Conservation (phyloP, 2,329 filamentous ascomycete genomes). For the Verticillium albo-atrum region DNA sequence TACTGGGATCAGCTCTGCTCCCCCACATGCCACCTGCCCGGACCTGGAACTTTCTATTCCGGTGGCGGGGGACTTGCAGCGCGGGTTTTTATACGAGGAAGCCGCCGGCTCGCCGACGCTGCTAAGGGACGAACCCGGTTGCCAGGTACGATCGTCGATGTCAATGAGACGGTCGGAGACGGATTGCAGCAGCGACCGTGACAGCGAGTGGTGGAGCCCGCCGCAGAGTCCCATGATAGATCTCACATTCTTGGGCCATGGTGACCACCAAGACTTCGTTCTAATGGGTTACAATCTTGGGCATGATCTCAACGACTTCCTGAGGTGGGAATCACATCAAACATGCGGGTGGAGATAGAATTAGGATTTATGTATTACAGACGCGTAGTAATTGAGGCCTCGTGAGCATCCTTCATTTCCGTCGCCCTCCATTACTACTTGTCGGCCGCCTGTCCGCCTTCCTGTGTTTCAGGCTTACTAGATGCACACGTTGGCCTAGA, state of each 20-base stretch:
- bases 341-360: neutral
- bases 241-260: neutral
- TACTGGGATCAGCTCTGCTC: neutral
- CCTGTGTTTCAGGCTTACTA: neutral
- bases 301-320: neutral
- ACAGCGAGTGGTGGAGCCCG: neutral
- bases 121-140: neutral
- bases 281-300: neutral
- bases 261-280: neutral
- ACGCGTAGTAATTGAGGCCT: neutral
- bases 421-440: neutral
- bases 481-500: neutral
- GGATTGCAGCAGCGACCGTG: neutral
- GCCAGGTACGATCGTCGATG: neutral
- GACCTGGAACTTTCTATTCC: constrained; percentile 33
- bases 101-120: neutral
- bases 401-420: neutral
- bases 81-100: no score
- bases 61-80: constrained; percentile 26
- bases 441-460: neutral
- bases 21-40: constrained; percentile 1
- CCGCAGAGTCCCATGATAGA: neutral
- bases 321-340: neutral
- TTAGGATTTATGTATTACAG: neutral
- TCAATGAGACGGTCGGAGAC: neutral